A percentile compares a stretch with the other conserved stretches of the same genome.
Conservation (phyloP, 106 monocot genomes). For the Platanthera guangdongensis region DNA sequence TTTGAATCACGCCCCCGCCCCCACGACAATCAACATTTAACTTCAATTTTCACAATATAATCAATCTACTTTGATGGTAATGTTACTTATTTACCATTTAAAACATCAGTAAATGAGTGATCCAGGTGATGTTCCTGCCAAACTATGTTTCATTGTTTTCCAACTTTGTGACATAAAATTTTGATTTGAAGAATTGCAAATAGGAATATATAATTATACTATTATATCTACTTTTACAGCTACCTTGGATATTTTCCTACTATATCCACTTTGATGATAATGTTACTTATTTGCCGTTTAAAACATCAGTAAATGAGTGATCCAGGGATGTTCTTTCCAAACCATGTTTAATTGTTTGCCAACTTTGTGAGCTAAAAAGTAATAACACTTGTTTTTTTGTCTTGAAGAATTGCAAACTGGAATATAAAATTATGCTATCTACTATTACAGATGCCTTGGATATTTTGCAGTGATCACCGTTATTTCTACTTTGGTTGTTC, state of each 20-base stretch:
- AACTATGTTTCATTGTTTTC: neutral
- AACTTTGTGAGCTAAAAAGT: neutral
- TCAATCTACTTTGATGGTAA: neutral
- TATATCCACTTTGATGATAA: neutral
- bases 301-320: neutral
- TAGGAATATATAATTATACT: neutral
- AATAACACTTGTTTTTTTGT: neutral
- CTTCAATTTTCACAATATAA: neutral
- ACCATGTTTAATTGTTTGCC: neutral
- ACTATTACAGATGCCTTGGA: neutral
- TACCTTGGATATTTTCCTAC: too few relatives aligned
- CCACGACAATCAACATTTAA: neutral
- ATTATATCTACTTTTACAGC: too few relatives aligned
- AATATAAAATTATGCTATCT: neutral
- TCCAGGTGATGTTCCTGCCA: neutral
- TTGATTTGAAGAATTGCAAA: neutral
- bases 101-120: neutral
- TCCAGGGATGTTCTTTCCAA: neutral
- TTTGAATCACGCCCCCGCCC: neutral
- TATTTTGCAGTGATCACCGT: neutral
- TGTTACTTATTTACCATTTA: neutral
- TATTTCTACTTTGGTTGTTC: neutral
- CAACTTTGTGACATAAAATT: neutral
- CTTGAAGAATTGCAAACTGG: neutral
- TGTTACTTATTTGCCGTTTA: neutral